Conservation (phyloP, 306 rosid genomes). For the Citrullus colocynthis region DNA sequence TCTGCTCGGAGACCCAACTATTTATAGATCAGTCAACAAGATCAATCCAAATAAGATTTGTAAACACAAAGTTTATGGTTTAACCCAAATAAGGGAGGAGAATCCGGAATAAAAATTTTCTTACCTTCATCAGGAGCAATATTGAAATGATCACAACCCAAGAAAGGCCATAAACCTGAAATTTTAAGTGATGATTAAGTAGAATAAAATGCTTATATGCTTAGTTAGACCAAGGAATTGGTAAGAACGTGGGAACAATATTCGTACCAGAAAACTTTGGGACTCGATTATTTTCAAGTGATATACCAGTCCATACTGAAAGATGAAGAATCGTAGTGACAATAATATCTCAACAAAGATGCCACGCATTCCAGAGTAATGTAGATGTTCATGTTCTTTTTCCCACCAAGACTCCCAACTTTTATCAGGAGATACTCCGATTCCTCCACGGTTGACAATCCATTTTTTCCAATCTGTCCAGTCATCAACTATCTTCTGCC, state of each 20-base stretch:
- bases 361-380: constrained; percentile 58
- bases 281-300: constrained; percentile 48
- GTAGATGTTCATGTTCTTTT: constrained; percentile 75
- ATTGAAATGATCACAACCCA: constrained; percentile 66
- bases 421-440: constrained; percentile 61
- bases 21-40: not conserved
- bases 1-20: not conserved
- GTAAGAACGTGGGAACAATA: not conserved
- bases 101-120: not conserved
- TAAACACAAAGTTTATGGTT: not conserved
- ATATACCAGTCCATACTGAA: constrained; percentile 89
- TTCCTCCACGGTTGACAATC: constrained; percentile 85
- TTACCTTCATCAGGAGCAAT: constrained; percentile 70
- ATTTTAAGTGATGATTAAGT: constrained; percentile 1
- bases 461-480: constrained; percentile 96
- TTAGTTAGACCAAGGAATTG: not conserved
- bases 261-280: constrained; percentile 54
- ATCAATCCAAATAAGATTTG: not conserved
- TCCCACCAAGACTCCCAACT: constrained; percentile 99
- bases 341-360: constrained; percentile 52
- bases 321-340: constrained; percentile 80
- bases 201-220: not conserved
- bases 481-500: constrained; percentile 97
- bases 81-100: not conserved
- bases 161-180: constrained; percentile 75